These are phyloP conservation scores for Trypanosomatidae sp. DNA, from an alignment of 208 protist species.

Conservation along the genomic window DNA sequence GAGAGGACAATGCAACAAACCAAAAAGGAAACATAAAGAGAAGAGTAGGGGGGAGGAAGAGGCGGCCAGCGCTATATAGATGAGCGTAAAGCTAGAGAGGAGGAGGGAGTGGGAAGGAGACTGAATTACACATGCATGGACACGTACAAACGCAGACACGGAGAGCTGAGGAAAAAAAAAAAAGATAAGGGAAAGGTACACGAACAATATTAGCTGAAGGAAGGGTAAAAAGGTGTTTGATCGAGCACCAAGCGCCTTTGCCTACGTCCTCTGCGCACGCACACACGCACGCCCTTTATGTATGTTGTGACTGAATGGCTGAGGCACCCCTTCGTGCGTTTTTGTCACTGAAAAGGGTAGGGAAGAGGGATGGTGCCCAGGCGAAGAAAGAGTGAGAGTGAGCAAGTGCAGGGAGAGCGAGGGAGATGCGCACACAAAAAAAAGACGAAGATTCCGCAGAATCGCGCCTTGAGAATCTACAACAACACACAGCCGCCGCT, in stretches of 20 bases:
- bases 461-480: neutral
- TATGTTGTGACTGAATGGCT: neutral
- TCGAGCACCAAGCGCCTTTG: neutral
- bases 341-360: neutral
- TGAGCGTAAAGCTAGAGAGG: neutral
- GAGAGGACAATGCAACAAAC: neutral
- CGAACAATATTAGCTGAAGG: neutral
- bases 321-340: neutral
- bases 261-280: neutral
- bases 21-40: neutral
- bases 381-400: neutral
- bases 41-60: neutral
- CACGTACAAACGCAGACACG: neutral
- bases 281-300: neutral
- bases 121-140: neutral
- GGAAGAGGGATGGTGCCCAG: neutral
- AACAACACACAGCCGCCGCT: neutral
- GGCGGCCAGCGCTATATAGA: neutral
- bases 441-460: neutral
- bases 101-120: neutral
- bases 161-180: neutral
- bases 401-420: neutral
- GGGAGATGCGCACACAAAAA: neutral
- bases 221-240: neutral
- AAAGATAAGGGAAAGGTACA: neutral